Base-by-base conservation (phyloP, 139 green algal genomes). In the Asterochloris sp. region DNA sequence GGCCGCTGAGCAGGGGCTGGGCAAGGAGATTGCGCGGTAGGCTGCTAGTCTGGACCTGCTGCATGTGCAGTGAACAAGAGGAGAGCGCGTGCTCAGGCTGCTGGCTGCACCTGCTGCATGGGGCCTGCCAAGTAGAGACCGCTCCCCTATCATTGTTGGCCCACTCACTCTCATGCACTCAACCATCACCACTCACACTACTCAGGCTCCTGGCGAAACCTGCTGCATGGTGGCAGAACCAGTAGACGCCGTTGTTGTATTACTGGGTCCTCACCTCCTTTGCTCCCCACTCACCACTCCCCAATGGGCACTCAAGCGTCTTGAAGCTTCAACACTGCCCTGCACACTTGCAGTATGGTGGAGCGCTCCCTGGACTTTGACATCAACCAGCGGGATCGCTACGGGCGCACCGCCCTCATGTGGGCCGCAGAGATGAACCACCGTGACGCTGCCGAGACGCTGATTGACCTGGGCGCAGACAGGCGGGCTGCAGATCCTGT, bases 281-380 rank as follows among this genome's bases (percentile, higher is more conserved):
- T 10, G 13, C 29, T 27, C 11, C 60, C 23, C 60, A 80, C 16
- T 69, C 76, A 29, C 54, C 38, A 10, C 62, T 16, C 10, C 24
- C 23, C 69, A 76, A 9, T 11, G 6, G 12, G 14, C 14, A 8
- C 14, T 29, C 8, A 19, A 24, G 24, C 61, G 69, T 29, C 24
- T 2, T 47, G 24, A 76, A 24, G 21, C 15, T 38, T 75, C 16
- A 12, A 10, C 23, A 76, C 21, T 47, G 69, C 69, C 38, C 38
- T 54, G 38, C 38, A 2, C 38, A 10, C 38, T 1, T 83, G 67
- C 67, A 83, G 78, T 17, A 83, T 77, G 79, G 79, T 83, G 12
- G 79, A 83, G 79, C 69, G 69, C 10, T 69, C 27, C 8, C 26
- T 83, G 79, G 79, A 83, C 38, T 69, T 83, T n/a, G 79, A 83